These are phyloP conservation scores for Hammondia hammondi DNA, from an alignment of 169 alveolate species.

Conservation along the genomic window DNA sequence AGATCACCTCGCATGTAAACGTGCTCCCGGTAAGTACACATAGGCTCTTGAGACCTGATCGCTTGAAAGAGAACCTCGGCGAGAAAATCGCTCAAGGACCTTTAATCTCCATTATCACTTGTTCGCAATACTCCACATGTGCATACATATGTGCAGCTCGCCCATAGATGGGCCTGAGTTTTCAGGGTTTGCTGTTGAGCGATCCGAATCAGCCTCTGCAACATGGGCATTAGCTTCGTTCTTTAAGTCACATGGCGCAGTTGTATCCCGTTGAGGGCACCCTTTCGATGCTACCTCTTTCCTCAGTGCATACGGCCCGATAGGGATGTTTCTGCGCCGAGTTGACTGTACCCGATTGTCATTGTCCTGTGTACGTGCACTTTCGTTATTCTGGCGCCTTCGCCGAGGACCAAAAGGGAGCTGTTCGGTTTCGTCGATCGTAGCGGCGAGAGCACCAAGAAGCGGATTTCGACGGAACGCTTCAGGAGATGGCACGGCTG, in stretches of 20 bases:
- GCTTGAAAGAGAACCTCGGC: too few species aligned
- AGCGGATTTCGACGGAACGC: conserved; percentile 20
- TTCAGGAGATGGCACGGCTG: conserved; percentile 9
- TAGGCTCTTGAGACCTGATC: too few species aligned
- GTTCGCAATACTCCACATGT: background rate
- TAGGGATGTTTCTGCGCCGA: background rate
- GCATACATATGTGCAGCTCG: conserved; percentile 63
- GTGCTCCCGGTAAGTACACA: too few species aligned
- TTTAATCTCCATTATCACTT: background rate
- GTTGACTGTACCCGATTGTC: background rate
- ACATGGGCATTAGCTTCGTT: background rate
- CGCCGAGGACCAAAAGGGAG: conserved; percentile 11
- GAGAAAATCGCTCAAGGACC: background rate
- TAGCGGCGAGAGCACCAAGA: conserved; percentile 34
- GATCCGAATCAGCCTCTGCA: background rate
- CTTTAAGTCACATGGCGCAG: background rate
- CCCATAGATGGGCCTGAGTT: conserved; percentile 10
- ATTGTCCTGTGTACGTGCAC: background rate
- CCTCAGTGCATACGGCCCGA: background rate
- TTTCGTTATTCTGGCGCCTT: background rate
- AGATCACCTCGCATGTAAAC: too few species aligned
- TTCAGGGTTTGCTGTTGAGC: background rate
- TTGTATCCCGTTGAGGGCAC: background rate
- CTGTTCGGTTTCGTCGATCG: conserved; percentile 46
- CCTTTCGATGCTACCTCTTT: background rate